Base-by-base conservation (phyloP, 2,329 filamentous ascomycete species). In the Colletotrichum sp. region DNA sequence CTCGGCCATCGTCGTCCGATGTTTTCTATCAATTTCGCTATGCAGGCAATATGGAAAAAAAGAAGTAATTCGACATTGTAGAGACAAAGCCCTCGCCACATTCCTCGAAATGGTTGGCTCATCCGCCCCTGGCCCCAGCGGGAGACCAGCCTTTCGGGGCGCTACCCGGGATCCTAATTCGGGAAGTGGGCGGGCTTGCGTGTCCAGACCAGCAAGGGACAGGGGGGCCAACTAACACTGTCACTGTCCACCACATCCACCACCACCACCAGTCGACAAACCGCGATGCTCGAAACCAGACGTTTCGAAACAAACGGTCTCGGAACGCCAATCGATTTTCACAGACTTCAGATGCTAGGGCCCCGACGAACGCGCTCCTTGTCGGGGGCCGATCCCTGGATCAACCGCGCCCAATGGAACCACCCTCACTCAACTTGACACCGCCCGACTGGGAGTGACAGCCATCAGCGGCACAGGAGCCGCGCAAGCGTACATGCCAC, bases 121-220 rank as follows among this genome's bases (percentile, higher is more conserved):
- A 29, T 36, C 59, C 72, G 59, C 61, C 67, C 67, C 67, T 75
- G 61, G 61, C 49, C 34, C 67, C 49, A 59, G 71, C 12, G 34
- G 29, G 11, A 27, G 44, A 49, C 44, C 72, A 75, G 72, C 72
- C 72, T 22, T 75, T 61, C 67, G 72, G 25, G 67, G 61, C 67
- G 59, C 49, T 59, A 49, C 44, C 72, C 72, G 61, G 72, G 49
- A 59, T 70, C 59, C 67, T 49, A 65, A 52, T 65, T 22, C 72
- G 72, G 72, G 72, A 75, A 75, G 72, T 75, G 72, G 67, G 67
- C 72, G 72, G 72, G 72, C 59, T 75, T 75, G 67, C 72, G 72
- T 71, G 67, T 65, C 67, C 36, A 63, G 49, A 49, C 44, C 71
- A 30, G 16, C 71, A 62, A 52, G 63, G 27, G 66, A 30, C 67